These are phyloP conservation scores for Astrephomene gubernaculifera DNA, from an alignment of 139 green algal species.

Conservation along the genomic window DNA sequence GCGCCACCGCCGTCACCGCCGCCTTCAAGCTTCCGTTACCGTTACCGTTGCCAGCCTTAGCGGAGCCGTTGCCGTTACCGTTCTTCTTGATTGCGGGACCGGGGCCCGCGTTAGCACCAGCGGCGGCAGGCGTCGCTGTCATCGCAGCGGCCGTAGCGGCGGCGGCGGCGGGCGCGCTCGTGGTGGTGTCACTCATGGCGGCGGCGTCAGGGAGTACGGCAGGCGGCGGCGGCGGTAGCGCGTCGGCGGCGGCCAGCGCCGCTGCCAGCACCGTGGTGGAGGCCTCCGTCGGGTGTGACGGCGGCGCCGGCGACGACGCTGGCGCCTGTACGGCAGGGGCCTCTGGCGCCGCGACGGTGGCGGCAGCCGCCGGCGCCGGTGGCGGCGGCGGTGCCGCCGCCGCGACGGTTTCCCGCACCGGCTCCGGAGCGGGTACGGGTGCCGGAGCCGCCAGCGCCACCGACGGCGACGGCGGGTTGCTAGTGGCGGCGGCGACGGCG, in stretches of 20 bases:
- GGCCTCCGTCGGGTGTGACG: background rate
- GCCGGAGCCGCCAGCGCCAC: background rate
- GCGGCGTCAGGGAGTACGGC: background rate
- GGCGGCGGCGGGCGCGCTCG: slow-evolving; percentile 1
- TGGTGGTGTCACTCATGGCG: slow-evolving; percentile 11
- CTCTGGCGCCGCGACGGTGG: background rate
- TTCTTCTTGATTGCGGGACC: too few relatives aligned
- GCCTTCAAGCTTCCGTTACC: background rate
- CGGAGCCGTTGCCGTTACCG: background rate
- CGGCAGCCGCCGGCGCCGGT: background rate
- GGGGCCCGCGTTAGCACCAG: too few relatives aligned
- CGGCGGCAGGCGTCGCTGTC: background rate
- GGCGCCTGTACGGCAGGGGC: background rate
- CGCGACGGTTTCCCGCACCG: too few relatives aligned
- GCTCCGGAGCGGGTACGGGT: background rate
- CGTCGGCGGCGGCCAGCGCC: background rate
- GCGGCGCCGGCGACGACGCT: background rate
- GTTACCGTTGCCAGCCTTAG: background rate
- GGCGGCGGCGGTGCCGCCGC: slow-evolving; percentile 1
- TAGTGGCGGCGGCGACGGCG: background rate
- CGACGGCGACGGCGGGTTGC: background rate
- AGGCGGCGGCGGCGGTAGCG: background rate
- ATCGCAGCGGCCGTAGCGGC: background rate
- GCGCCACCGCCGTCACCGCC: background rate
- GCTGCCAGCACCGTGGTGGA: background rate